Base-by-base conservation (phyloP, 192 early-diverging fungal species). In the Mortierella antarctica region DNA sequence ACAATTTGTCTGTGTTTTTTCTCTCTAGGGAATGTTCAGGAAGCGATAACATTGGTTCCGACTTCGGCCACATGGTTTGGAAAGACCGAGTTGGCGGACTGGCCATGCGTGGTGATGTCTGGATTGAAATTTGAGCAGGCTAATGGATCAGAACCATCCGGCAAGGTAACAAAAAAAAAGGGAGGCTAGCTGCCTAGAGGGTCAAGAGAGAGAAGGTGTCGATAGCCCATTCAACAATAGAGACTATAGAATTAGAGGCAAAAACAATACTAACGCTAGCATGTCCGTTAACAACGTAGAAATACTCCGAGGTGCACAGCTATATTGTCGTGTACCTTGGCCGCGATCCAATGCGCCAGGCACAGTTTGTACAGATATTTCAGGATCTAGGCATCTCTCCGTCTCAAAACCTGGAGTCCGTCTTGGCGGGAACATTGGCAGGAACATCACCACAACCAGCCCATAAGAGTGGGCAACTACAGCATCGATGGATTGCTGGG, bases 91-190 rank as follows among this genome's bases (percentile, higher is more conserved):
- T 21, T 80, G 65, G 77, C 77, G 9, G 77, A 80, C 17, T 80
- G 77, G 77, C 77, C 77, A 5, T 80, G 77, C 20, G 77, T 80
- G 0, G 70, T 80, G n/a, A 80, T 80, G 77, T 62, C 77, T 46
- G 77, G 77, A 46, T 70, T 71, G 8, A 80, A 80, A 48, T 80
- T 80, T 52, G 77, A 80, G 15, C 77, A 72, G 41, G 70, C 70
- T 4, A 72, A 80, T 12, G 48, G 53, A 9, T 41, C 15, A 10
- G 70, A 80, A 9, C 51, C 65, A 14, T 67, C 67, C 47, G 68
- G 64, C n/a, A 79, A 76, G 55, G 74, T 76, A 66, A 17, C 15
- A 2, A 4, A 58, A 31, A 31, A 31, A 1, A 31, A 31, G 31
- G 31, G 31, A 31, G 31, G 31, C 31, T 2, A 31, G 31, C 3